Base-by-base conservation (phyloP, 1,139 yeast species). In the Diutina pseudorugosa region DNA sequence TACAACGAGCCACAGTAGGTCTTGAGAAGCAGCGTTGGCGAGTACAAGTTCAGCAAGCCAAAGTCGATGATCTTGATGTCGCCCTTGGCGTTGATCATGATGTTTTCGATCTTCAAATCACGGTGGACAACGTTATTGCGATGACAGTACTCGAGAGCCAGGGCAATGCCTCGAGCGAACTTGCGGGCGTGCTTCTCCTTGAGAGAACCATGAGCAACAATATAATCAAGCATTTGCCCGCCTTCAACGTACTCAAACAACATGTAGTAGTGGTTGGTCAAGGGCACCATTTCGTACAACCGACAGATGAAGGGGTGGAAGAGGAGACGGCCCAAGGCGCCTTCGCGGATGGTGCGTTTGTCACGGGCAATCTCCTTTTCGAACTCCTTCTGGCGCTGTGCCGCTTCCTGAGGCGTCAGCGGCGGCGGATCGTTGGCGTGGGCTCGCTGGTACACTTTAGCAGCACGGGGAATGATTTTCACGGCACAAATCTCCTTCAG, bases 251-350 rank as follows among this genome's bases (percentile, higher is more conserved):
- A 93, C 66, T 94, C 99, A 68, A 93, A 93, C 54, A 94, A 76
- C 95, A 94, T 90, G 69, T 94, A 94, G 68, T 87, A 93, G 65
- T 94, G 98, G 59, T 90, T 89, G 11, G 97, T 87, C 97, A 93
- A 91, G 27, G 96, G 87, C 56, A 90, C 90, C 77, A 93, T 89
- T 67, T 93, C 98, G 67, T 88, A 89, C 52, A 94, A 72, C 59
- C 96, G 76, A 65, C 98, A 91, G 55, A 94, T 91, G 66, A 82
- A 89, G 2, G 96, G 96, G 69, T 94, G 98, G 65, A 87, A 86
- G 50, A 94, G 74, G 30, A 94, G 77, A 60, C 91, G 80, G 11
- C 97, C 97, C 57, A 94, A 75, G 0, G 97, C 95, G 1, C 96
- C 97, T 67, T 93, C 99, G 61, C 98, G 79, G 23, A 93, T 80